Conservation (phyloP, 2,329 filamentous ascomycete species). For the Pseudopithomyces maydicus region DNA sequence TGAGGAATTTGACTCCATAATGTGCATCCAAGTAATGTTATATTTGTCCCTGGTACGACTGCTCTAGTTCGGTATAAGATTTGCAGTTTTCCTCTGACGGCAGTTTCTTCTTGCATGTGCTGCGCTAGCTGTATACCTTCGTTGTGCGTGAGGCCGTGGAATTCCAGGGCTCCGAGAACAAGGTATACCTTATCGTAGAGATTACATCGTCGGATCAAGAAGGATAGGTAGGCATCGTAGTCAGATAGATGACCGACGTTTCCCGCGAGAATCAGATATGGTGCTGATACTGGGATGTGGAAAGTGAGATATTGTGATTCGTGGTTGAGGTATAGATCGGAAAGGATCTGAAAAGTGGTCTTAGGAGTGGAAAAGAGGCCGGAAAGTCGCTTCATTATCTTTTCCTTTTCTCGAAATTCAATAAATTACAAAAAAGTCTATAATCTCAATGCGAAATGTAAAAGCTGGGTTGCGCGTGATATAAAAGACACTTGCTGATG, state of each 20-base stretch:
- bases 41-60: slow-evolving; percentile 45
- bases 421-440: too few species aligned
- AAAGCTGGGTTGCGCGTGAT: neutral
- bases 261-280: slow-evolving; percentile 36
- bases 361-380: slow-evolving; percentile 30
- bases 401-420: neutral
- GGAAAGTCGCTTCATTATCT: slow-evolving; percentile 32
- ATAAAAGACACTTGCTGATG: neutral
- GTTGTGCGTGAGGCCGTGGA: slow-evolving; percentile 29
- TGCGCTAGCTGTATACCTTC: slow-evolving; percentile 32
- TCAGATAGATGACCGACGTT: slow-evolving; percentile 38
- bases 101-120: slow-evolving; percentile 32
- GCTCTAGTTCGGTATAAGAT: slow-evolving; percentile 53
- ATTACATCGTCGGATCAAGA: slow-evolving; percentile 34
- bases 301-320: slow-evolving; percentile 38
- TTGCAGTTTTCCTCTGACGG: slow-evolving; percentile 43
- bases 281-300: slow-evolving; percentile 33
- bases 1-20: slow-evolving; percentile 60
- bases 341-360: slow-evolving; percentile 36
- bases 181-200: slow-evolving; percentile 36
- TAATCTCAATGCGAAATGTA: too few species aligned
- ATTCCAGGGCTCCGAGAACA: slow-evolving; percentile 35
- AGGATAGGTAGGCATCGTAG: slow-evolving; percentile 37
- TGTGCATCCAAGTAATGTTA: slow-evolving; percentile 64
- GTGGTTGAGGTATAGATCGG: slow-evolving; percentile 38